These are phyloP conservation scores for Rugiboletus extremiorientalis DNA, from an alignment of 1,284 basidiomycete species.

Conservation along the genomic window DNA sequence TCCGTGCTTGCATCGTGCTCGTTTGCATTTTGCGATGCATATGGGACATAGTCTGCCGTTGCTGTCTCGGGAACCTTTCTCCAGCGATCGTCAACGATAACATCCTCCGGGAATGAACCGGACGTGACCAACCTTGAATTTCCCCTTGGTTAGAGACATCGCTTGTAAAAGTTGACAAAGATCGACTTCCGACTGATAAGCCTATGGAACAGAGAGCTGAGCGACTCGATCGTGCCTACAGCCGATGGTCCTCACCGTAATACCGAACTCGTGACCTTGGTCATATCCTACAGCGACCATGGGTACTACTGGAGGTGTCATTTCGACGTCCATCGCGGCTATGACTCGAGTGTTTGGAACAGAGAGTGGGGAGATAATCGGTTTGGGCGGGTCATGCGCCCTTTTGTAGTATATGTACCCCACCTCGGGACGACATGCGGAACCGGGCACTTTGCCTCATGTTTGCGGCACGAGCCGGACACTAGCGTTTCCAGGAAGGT, in stretches of 20 bases:
- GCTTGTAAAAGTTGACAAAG: slow-evolving; percentile 49
- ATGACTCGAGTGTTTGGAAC: background rate
- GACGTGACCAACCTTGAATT: slow-evolving; percentile 30
- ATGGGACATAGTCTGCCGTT: slow-evolving; percentile 21
- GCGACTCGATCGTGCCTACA: background rate
- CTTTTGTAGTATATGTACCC: slow-evolving; percentile 28
- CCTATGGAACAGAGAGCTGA: slow-evolving; percentile 10
- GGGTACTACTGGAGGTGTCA: slow-evolving; percentile 31
- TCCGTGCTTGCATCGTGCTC: slow-evolving; percentile 37
- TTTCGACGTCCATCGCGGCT: slow-evolving; percentile 33
- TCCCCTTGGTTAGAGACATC: slow-evolving; percentile 43
- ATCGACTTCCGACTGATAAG: slow-evolving; percentile 39
- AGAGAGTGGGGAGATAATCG: slow-evolving; percentile 20
- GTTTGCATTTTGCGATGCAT: slow-evolving; percentile 33
- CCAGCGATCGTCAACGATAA: slow-evolving; percentile 24
- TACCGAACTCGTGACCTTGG: slow-evolving; percentile 16
- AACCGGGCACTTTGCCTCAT: slow-evolving; percentile 29
- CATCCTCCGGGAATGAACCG: background rate
- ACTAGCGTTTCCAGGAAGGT: slow-evolving; percentile 1
- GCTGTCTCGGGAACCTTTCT: slow-evolving; percentile 34
- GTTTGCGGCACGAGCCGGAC: slow-evolving; percentile 20
- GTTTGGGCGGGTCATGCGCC: background rate
- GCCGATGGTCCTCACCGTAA: slow-evolving; percentile 20
- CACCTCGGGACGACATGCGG: slow-evolving; percentile 25
- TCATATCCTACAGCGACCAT: slow-evolving; percentile 25